Evolutionary conservation across 2,329 filamentous ascomycete species (phyloP).

Genomic region (Onygenales sp.): DNA sequence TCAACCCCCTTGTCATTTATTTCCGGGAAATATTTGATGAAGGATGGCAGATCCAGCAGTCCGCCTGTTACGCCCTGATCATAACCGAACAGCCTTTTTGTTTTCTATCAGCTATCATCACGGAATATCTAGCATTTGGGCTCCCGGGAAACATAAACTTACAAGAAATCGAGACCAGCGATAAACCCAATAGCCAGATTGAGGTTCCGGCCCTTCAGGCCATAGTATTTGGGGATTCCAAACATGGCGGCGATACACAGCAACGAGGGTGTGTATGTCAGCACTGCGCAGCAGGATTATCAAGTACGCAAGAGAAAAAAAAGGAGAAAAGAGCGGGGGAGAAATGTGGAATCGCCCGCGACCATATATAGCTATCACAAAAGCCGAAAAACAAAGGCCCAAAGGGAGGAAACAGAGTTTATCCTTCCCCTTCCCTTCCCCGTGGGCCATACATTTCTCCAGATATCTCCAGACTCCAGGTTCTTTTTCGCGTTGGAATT

Average conservation of each 20-base stretch:
- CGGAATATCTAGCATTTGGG: neutral
- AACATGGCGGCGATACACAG: neutral
- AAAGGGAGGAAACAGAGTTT: neutral
- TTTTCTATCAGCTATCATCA: neutral
- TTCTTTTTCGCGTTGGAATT: neutral
- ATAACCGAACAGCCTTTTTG: constrained; percentile 26
- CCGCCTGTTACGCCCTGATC: constrained; percentile 37
- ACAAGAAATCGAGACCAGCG: neutral
- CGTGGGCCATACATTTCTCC: neutral
- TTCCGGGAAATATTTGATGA: constrained; percentile 32
- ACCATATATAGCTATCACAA: neutral
- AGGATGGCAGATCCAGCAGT: constrained; percentile 32
- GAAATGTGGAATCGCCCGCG: neutral
- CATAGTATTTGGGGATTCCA: neutral
- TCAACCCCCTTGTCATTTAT: constrained; percentile 20
- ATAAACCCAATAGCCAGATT: neutral
- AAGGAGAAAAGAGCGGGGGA: neutral
- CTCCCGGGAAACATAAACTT: neutral
- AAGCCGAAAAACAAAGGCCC: neutral
- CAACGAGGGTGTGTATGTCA: neutral
- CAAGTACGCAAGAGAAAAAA: neutral
- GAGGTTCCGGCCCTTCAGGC: constrained; percentile 1
- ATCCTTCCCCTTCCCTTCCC: neutral
- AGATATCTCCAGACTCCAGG: neutral
- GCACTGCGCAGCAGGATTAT: too few relatives aligned